Percentiles rank a stretch among this genome's conserved stretches.
phyloP scores from a whole-genome alignment of 257 asterid genomes.

The Lycium ferocissimum region DNA sequence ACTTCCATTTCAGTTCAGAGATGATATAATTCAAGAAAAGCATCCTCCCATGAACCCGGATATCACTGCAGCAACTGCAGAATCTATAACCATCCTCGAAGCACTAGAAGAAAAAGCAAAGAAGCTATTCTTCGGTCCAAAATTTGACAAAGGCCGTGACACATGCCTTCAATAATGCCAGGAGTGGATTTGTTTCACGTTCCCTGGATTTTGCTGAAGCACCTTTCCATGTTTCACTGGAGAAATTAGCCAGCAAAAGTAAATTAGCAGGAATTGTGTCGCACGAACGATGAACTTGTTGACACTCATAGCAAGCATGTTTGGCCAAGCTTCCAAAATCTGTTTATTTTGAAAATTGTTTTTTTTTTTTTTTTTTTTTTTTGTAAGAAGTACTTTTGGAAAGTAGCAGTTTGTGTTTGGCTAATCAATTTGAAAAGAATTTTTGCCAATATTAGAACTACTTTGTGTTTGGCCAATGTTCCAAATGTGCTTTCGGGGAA shows the following conservation, averaged over 20 bases:
- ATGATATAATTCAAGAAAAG: background rate
- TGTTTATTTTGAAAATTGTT: too few relatives aligned
- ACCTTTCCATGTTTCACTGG: conserved; percentile 67
- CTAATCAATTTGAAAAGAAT: too few relatives aligned
- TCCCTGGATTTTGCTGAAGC: conserved; percentile 45
- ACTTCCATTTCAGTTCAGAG: background rate
- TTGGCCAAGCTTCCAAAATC: too few relatives aligned
- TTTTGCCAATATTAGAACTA: too few relatives aligned
- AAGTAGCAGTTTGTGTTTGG: too few relatives aligned
- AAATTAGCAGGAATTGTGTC: conserved; percentile 18
- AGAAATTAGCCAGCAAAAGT: conserved; percentile 29
- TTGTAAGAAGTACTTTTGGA: too few relatives aligned
- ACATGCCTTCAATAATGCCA: conserved; percentile 62
- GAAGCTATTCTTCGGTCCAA: conserved; percentile 56
- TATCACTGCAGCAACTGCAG: background rate
- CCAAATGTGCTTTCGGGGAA: too few relatives aligned
- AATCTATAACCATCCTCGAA: conserved; percentile 5
- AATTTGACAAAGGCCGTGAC: conserved; percentile 66
- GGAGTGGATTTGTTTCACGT: conserved; percentile 53
- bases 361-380: too few relatives aligned
- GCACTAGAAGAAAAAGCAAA: background rate
- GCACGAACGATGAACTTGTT: background rate
- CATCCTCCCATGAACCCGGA: background rate
- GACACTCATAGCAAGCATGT: background rate
- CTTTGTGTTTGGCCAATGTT: too few relatives aligned